These are phyloP conservation scores for Mycena rosella DNA, from an alignment of 768 basidiomycete species.

Conservation along the genomic window DNA sequence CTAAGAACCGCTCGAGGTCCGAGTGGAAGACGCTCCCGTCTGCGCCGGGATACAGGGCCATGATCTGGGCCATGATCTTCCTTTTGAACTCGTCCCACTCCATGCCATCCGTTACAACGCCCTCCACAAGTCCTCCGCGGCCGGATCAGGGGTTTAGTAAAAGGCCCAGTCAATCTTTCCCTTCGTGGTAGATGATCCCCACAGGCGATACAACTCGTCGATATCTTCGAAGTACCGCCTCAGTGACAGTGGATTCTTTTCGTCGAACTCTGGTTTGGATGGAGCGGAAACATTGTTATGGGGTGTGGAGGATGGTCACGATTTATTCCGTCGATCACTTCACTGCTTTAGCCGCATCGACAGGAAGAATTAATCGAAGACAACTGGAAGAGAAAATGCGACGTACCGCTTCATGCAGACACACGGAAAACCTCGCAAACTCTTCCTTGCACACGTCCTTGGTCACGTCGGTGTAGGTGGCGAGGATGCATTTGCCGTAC, in stretches of 20 bases:
- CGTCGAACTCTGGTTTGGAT: conserved; percentile 9
- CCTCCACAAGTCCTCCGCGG: conserved; percentile 13
- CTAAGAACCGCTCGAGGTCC: not conserved
- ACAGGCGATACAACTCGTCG: conserved; percentile 8
- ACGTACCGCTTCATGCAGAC: conserved; percentile 83
- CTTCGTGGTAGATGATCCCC: not conserved
- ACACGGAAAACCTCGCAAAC: conserved; percentile 86
- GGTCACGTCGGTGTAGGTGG: conserved; percentile 84
- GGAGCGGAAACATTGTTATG: conserved; percentile 5
- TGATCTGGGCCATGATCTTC: too few species aligned
- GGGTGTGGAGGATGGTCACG: too few species aligned
- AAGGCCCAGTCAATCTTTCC: conserved; percentile 1
- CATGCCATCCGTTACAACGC: not conserved
- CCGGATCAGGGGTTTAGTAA: conserved; percentile 3
- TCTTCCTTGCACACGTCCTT: conserved; percentile 89
- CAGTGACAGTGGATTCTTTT: not conserved
- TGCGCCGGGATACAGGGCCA: not conserved
- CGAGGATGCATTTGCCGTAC: conserved; percentile 92
- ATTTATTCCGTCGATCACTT: not conserved
- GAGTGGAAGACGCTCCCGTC: not conserved
- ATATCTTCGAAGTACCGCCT: conserved; percentile 18
- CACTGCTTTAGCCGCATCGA: not conserved
- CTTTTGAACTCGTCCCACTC: not conserved
- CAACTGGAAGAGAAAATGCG: not conserved
- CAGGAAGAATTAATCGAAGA: not conserved